Evolutionary conservation across 2,329 filamentous ascomycete genomes (phyloP).

Genomic region (Ophiostoma pallidulum): DNA sequence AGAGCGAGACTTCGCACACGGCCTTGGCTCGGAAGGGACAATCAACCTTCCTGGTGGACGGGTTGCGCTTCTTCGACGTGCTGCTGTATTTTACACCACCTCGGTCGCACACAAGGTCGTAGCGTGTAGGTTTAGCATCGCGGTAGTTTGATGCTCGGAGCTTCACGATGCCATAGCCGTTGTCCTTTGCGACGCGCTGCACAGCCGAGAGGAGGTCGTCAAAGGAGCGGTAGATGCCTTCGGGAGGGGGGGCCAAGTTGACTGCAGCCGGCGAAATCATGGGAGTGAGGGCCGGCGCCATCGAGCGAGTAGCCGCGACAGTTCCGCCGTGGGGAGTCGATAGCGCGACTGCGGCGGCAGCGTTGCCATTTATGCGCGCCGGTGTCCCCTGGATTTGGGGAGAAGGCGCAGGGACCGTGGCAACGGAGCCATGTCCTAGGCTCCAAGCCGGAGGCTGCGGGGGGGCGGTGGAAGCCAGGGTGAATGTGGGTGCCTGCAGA

Average conservation of each 20-base stretch:
- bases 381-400: slow-evolving; percentile 14
- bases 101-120: slow-evolving; percentile 54
- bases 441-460: slow-evolving; percentile 17
- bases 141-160: slow-evolving; percentile 54
- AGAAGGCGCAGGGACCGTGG: slow-evolving; percentile 5
- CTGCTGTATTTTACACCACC: slow-evolving; percentile 57
- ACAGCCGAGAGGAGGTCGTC: slow-evolving; percentile 50
- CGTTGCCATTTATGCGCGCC: slow-evolving; percentile 12
- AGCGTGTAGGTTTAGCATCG: slow-evolving; percentile 52
- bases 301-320: slow-evolving; percentile 17
- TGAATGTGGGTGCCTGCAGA: slow-evolving; percentile 14
- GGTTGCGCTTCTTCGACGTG: slow-evolving; percentile 55
- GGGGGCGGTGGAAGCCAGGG: slow-evolving; percentile 18
- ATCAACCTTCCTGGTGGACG: slow-evolving; percentile 54
- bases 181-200: slow-evolving; percentile 51
- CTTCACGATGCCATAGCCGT: slow-evolving; percentile 55
- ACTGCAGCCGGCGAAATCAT: slow-evolving; percentile 20
- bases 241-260: slow-evolving; percentile 44
- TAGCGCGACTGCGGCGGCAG: slow-evolving; percentile 1
- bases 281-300: slow-evolving; percentile 9
- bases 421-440: slow-evolving; percentile 13
- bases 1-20: slow-evolving; percentile 52
- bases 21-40: slow-evolving; percentile 55
- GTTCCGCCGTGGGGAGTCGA: slow-evolving; percentile 14
- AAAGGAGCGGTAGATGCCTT: slow-evolving; percentile 51